These are phyloP conservation scores for Cicer judaicum DNA, from an alignment of 306 rosid species.

Conservation along the genomic window DNA sequence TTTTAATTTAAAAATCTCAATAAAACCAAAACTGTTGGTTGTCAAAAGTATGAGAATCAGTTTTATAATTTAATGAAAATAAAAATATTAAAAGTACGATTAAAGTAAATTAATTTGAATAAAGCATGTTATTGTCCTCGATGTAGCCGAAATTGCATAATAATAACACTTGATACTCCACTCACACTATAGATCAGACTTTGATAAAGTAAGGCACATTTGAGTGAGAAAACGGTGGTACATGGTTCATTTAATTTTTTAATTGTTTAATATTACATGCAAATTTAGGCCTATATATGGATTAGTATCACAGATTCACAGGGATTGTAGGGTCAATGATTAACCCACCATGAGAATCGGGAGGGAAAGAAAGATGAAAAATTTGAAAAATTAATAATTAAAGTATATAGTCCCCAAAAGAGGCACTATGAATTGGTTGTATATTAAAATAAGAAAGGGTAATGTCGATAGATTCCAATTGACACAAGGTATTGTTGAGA, in stretches of 20 bases:
- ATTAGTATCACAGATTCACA: constrained; percentile 4
- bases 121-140: constrained; percentile 16
- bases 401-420: constrained; percentile 25
- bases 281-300: constrained; percentile 26
- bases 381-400: constrained; percentile 48
- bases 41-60: too few species aligned
- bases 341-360: constrained; percentile 33
- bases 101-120: constrained; percentile 1
- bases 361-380: constrained; percentile 53
- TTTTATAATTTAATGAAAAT: too few species aligned
- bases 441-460: not conserved
- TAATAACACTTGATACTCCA: constrained; percentile 46
- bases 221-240: constrained; percentile 40
- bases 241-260: constrained; percentile 45
- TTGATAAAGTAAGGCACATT: constrained; percentile 47
- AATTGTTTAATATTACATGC: constrained; percentile 61
- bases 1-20: too few species aligned
- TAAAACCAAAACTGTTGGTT: too few species aligned
- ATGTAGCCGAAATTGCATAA: constrained; percentile 36
- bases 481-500: too few species aligned
- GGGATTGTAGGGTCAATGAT: constrained; percentile 52
- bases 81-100: too few species aligned
- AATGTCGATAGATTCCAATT: too few species aligned
- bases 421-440: not conserved
- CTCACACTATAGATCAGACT: constrained; percentile 37